Percentiles rank a stretch among this genome's conserved stretches.
phyloP scores from a whole-genome alignment of 495 filamentous ascomycete genomes.

The Aspergillus carlsbadensis region DNA sequence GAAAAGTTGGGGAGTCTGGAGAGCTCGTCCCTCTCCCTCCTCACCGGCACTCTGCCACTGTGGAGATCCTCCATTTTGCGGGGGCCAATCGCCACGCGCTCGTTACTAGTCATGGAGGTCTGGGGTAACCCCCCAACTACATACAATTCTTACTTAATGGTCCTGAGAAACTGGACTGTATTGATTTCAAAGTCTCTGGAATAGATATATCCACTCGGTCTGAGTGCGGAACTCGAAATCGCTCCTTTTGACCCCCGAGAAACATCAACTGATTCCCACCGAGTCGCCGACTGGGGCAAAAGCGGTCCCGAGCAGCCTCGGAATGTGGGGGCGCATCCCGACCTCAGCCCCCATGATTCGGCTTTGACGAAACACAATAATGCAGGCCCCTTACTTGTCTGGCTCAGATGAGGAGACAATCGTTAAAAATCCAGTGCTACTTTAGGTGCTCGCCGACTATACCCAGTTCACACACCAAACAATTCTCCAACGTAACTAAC shows the following conservation, averaged over 20 bases:
- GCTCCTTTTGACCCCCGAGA: neutral
- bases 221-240: neutral
- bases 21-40: neutral
- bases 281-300: too few relatives aligned
- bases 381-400: neutral
- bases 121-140: neutral
- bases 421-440: neutral
- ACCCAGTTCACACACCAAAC: too few relatives aligned
- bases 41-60: neutral
- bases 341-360: neutral
- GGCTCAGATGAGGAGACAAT: too few relatives aligned
- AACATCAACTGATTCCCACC: neutral
- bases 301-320: neutral
- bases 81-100: neutral
- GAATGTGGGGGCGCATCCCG: slow-evolving; percentile 5
- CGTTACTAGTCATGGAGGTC: neutral
- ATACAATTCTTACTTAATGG: too few relatives aligned
- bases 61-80: neutral
- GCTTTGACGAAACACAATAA: neutral
- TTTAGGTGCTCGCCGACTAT: neutral
- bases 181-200: too few relatives aligned
- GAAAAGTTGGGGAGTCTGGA: neutral
- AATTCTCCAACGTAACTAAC: too few relatives aligned
- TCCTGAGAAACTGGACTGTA: too few relatives aligned
- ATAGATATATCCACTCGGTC: too few relatives aligned